Base-by-base conservation (phyloP, 2,329 filamentous ascomycete species). In the Paecilomyces niveus region DNA sequence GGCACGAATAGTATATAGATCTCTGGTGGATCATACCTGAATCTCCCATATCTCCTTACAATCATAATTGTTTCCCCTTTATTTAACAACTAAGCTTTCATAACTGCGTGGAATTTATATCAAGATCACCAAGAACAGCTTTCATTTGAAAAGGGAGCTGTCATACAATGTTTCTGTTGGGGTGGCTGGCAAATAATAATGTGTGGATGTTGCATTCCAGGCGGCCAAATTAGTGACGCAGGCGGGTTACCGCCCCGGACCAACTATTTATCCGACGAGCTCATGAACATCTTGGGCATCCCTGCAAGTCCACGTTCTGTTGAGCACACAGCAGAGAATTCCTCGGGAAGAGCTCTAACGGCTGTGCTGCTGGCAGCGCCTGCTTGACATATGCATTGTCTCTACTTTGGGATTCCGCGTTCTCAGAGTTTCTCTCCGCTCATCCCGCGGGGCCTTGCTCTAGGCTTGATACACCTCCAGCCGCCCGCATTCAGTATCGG, bases 401-500 rank as follows among this genome's bases (percentile, higher is more conserved):
- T 45, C 5, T 45, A 9, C 35, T 45, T n/a, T 45, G 3, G 18
- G 39, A 45, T 9, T 45, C 39, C 3, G 4, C 39, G 39, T 45
- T 45, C 39, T 45, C 7, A 18, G 39, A 45, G n/a, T 45, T 45
- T n/a, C 39, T 45, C 39, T 45, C 39, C 39, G 3, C 39, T 45
- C n/a, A 45, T 45, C 35, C 35, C 35, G 35, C 35, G 35, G 35
- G 35, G 39, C 39, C 53, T 58, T 33, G 54, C 54, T 29, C 57
- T 54, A 31, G 52, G 32, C 52, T 56, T 56, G 51, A 54, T 58
- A 52, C 58, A 53, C 45, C 56, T 54, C 32, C 53, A 61, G 57
- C 53, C 56, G 59, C 58, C 60, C 50, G 58, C 60, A 62, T 59
- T 56, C 39, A 62, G 64, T 61, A 63, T 63, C 50, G 55, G 55